A percentile compares a stretch with the other conserved stretches of the same genome.
Conservation (phyloP, 495 filamentous ascomycete genomes). For the Astrocystis sublimbata region DNA sequence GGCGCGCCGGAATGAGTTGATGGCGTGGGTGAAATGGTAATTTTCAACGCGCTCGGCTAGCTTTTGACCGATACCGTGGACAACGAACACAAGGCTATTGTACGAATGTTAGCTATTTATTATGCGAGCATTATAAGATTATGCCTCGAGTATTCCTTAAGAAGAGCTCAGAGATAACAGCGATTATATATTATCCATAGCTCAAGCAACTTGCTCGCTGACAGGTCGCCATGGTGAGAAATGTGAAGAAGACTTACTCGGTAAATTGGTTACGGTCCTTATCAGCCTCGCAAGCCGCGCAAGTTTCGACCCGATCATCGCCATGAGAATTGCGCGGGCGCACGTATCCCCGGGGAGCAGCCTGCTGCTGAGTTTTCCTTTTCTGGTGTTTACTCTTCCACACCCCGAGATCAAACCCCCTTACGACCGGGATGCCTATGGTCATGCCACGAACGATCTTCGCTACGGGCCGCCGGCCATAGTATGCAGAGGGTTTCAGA, state of each 20-base stretch:
- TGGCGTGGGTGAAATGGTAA: constrained; percentile 93
- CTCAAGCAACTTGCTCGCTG: not conserved
- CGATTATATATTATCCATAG: too few species aligned
- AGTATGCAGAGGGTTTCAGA: constrained; percentile 76
- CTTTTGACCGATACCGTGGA: constrained; percentile 96
- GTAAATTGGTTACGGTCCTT: constrained; percentile 70
- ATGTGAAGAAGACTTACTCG: constrained; percentile 46
- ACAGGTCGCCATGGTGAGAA: not conserved
- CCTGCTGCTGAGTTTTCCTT: constrained; percentile 31
- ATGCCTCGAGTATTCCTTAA: not conserved
- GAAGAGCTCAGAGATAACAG: not conserved
- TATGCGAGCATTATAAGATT: not conserved
- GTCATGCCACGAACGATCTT: constrained; percentile 81
- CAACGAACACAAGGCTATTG: constrained; percentile 68
- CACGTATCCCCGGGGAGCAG: constrained; percentile 53
- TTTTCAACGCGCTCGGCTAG: constrained; percentile 94
- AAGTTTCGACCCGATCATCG: constrained; percentile 43
- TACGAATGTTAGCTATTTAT: not conserved
- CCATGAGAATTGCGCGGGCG: constrained; percentile 50
- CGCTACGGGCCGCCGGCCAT: constrained; percentile 72
- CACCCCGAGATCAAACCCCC: constrained; percentile 74
- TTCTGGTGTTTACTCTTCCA: constrained; percentile 74
- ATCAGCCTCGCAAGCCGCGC: constrained; percentile 57
- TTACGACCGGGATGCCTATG: constrained; percentile 81
- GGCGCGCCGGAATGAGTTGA: constrained; percentile 84